Base-by-base conservation (phyloP, 2,329 filamentous ascomycete species). In the Pseudogymnoascus sp. region DNA sequence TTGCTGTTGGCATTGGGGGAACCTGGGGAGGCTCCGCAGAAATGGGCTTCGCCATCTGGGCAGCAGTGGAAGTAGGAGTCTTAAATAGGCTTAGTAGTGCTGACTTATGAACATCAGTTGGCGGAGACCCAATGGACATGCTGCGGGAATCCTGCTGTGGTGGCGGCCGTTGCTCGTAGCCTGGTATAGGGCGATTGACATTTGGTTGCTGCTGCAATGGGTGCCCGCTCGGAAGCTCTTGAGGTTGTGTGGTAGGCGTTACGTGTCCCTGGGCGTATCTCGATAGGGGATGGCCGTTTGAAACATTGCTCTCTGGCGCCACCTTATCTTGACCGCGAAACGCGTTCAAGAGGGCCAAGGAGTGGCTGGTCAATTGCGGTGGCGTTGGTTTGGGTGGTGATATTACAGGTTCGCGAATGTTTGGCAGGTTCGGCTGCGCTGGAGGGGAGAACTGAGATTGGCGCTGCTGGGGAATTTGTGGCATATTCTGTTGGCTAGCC, bases 281-380 rank as follows among this genome's bases (percentile, higher is more conserved):
- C 61, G 62, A 61, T 33, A 66, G 47, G 39, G 66, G 64, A 12
- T 64, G 61, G 25, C 67, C 61, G 36, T 58, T 64, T n/a, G 63
- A 20, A 20, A 41, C 37, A 57, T 60, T 57, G 57, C 37, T 18
- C 25, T 61, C 62, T 38, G 57, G 60, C 35, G 41, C 59, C 9
- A 60, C 63, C 50, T 62, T 61, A 63, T 71, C 69, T 12, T 63
- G 66, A 37, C 53, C 65, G 58, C 71, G 80, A 68, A 80, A 79
- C 1, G 75, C 76, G 64, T 76, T 76, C 20, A 80, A 71, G 14
- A 80, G 72, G 8, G 75, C 71, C 64, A 78, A 70, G 3, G 76
- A 77, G 58, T 78, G 75, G 8, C 72, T 74, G 36, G 71, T 76
- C 9, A 80, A 70, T 30, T 73, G 68, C 38, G 68, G 66, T 15